Conservation (phyloP, 2,329 filamentous ascomycete species). For the Neofusicoccum ribis region DNA sequence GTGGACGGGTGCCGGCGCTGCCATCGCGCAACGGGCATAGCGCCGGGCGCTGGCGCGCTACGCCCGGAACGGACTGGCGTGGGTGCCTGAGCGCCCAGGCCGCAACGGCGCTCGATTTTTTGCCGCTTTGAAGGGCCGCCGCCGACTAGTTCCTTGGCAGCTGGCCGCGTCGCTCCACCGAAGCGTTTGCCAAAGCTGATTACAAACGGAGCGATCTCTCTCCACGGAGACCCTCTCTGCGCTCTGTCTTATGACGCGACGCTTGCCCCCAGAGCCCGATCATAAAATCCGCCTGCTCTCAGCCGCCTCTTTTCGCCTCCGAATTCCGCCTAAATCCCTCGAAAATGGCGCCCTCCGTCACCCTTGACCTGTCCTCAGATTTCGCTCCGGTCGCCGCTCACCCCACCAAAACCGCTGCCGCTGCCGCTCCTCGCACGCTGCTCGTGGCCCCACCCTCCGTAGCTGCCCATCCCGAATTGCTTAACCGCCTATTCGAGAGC, state of each 20-base stretch:
- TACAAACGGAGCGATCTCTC: slow-evolving; percentile 3
- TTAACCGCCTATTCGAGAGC: slow-evolving; percentile 68
- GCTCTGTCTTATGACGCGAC: slow-evolving; percentile 8
- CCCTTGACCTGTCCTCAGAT: slow-evolving; percentile 41
- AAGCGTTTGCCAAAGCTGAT: slow-evolving; percentile 6
- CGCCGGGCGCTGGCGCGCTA: not conserved
- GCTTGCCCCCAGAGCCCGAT: not conserved
- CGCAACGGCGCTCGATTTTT: not conserved
- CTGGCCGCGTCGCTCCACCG: slow-evolving; percentile 8
- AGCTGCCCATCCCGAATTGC: slow-evolving; percentile 76
- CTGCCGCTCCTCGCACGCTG: slow-evolving; percentile 59
- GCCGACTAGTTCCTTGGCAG: slow-evolving; percentile 3
- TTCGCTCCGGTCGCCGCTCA: slow-evolving; percentile 28
- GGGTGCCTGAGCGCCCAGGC: not conserved
- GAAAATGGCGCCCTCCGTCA: slow-evolving; percentile 41
- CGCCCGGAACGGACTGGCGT: not conserved
- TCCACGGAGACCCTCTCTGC: not conserved
- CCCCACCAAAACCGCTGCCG: slow-evolving; percentile 21
- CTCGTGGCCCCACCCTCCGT: slow-evolving; percentile 89
- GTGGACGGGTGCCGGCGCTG: not conserved
- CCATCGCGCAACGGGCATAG: slow-evolving; percentile 5
- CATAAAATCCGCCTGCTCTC: not conserved
- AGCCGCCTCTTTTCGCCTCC: not conserved
- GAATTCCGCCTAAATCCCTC: not conserved
- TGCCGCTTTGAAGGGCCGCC: not conserved